Conservation (phyloP, 345 rosid species). For the Acer negundo region DNA sequence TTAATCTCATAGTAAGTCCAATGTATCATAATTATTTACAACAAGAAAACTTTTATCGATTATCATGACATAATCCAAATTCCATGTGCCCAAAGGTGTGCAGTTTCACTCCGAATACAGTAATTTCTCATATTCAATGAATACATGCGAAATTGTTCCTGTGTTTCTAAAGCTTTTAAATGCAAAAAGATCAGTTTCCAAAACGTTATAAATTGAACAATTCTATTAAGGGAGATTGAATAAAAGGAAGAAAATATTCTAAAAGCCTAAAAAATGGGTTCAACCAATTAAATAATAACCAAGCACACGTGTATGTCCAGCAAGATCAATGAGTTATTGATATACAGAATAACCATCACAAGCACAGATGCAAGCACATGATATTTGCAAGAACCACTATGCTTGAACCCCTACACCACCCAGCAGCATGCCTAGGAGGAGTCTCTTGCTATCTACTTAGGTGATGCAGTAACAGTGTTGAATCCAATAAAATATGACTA, state of each 20-base stretch:
- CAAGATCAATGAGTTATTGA: not conserved
- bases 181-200: not conserved
- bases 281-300: not conserved
- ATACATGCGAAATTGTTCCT: not conserved
- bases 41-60: not conserved
- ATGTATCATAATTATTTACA: not conserved
- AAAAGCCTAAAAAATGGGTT: not conserved
- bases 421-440: not conserved
- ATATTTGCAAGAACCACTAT: not conserved
- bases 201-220: not conserved
- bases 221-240: not conserved
- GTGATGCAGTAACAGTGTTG: not conserved
- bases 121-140: not conserved
- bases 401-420: not conserved
- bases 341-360: not conserved
- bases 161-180: not conserved
- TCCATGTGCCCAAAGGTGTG: not conserved
- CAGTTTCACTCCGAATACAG: not conserved
- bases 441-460: not conserved
- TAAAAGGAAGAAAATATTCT: not conserved
- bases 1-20: conserved; percentile 8
- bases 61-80: not conserved
- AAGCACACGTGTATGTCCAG: not conserved
- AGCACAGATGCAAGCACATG: not conserved
- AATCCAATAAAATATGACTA: not conserved